Evolutionary conservation across 139 green algal genomes (phyloP), one percentile per base, ranked within the genome.

Genomic region (Deuterostichococcus epilithicus): DNA sequence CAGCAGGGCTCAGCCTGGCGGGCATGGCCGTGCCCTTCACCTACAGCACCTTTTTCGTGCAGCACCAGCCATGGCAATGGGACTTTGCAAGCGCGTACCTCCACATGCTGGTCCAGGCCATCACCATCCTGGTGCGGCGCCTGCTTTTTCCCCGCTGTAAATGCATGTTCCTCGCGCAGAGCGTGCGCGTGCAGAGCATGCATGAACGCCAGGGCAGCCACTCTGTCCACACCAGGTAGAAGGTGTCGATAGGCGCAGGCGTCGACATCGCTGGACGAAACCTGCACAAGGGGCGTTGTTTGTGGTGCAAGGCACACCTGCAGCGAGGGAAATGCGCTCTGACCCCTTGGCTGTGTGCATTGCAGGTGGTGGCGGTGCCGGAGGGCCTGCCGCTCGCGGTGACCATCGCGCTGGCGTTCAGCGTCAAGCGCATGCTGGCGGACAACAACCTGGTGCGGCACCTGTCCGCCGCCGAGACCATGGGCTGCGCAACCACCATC

Each of bases 371-470:
- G 67, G 93, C 93, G 10, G 89, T 97, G 34, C 93, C 93, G 4
- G 93, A 97, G 83, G 93, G 93, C 1, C 87, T 97, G 79, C 93
- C 93, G 3, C 85, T 97, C 66, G 93, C 93, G 0, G 91, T 96
- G 13, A 97, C 93, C 0, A 81, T 97, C 28, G 88, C 92, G 1
- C 87, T 97, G 59, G 93, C 93, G 13, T 97, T 91, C 87, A 88
- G 77, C 71, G 92, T 97, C 68, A 86, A 83, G 69, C 80, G 80
- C 63, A 92, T 92, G 87, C 79, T 92, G 73, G 78, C 74, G 33
- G 86, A 92, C 66, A 85, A 92, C 74, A 92, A 92, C 76, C 78
- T 92, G 34, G 89, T 93, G 45, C 82, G 93, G 8, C 86, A 94
- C 70, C 85, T 97, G 75, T 82, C 83, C 42, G 90, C 90, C n/a